Base-by-base conservation (phyloP, 192 early-diverging fungal genomes). In the Podila verticillata region DNA sequence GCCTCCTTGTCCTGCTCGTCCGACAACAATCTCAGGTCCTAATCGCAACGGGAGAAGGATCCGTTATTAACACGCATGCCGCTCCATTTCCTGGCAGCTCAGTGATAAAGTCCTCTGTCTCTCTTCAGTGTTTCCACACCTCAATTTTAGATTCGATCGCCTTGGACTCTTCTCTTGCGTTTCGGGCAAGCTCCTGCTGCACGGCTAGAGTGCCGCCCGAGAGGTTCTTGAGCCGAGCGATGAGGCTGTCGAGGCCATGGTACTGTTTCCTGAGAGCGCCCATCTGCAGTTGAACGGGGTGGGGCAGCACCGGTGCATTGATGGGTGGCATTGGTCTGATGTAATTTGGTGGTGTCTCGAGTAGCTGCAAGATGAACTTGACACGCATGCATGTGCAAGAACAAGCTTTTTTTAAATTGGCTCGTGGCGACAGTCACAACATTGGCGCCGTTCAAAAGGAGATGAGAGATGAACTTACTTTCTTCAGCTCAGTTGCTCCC, bases 1-100 rank as follows among this genome's bases (percentile, higher is more conserved):
- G 82, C 24, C 30, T 86, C 75, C 29, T 75, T 74, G 56, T 90
- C 89, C 66, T 89, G 77, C 69, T 90, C 85, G 48, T 91, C 88
- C 4, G 90, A 87, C 4, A 81, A 34, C 32, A 81, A 35, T 32
- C 70, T 70, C 47, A 89, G 39, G 35, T 84, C 66, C 88, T 89
- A 68, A 26, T 35, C 29, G n/a, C 1, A 54, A 54, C 20, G 51
- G 2, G 24, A 4, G 6, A 26, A 12, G 13, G 7, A 24, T 24
- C 51, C 6, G 51, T 12, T 54, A 26, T 24, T 54, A 54, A 44
- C 39, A 44, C 39, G 17, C n/a, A 15, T 17, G 15, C 0, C 17
- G 12, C 4, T 15, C 7, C 39, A 15, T 15, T 44, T 44, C 39
- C 39, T 44, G 12, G 17, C 10, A 9, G 39, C 12, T 10, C 39